Evolutionary conservation across 2,329 filamentous ascomycete genomes (phyloP), one percentile per base, ranked within the genome.

Genomic region (Penicillium glabrum): DNA sequence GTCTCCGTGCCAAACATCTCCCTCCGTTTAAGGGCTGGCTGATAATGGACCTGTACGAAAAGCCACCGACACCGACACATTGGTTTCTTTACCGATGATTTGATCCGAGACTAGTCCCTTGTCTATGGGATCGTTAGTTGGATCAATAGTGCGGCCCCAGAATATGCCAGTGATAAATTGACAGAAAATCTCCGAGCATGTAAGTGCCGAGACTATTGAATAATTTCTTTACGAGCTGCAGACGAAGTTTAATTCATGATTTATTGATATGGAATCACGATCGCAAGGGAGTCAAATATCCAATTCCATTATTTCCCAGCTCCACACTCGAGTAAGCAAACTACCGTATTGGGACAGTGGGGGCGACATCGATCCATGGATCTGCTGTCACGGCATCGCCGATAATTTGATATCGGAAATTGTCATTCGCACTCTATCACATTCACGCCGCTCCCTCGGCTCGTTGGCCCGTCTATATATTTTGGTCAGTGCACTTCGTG

Each of bases 391-490:
- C 57, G 60, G 58, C 21, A 43, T 56, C 54, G 37, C 60, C 59
- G 53, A 56, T 47, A 21, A 52, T 61, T 61, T 47, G 16, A 43
- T 45, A 24, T 23, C 9, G 26, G 26, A 48, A 14, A 41, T 31
- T 16, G 46, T 19, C 14, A 24, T 37, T 57, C 27, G 21, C 27
- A 24, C 16, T 46, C 43, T 44, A 49, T 53, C 29, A 50, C 16
- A 52, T 46, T 39, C 19, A 71, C 16, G 60, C 53, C n/a, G 50
- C 66, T 7, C 64, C 69, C 64, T 67, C 61, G 19, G 66, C 67
- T 46, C 69, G 65, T 61, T 72, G 69, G 50, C 69, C 69, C 41
- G 69, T 71, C 69, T 72, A 57, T 24, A 44, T 46, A 41, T 31
- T 49, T 57, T 54, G 59, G 59, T 47, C 48, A 53, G 39, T 43